These are phyloP conservation scores for Cryptococcus wingfieldii DNA, from an alignment of 1,284 basidiomycete genomes.

Conservation along the genomic window DNA sequence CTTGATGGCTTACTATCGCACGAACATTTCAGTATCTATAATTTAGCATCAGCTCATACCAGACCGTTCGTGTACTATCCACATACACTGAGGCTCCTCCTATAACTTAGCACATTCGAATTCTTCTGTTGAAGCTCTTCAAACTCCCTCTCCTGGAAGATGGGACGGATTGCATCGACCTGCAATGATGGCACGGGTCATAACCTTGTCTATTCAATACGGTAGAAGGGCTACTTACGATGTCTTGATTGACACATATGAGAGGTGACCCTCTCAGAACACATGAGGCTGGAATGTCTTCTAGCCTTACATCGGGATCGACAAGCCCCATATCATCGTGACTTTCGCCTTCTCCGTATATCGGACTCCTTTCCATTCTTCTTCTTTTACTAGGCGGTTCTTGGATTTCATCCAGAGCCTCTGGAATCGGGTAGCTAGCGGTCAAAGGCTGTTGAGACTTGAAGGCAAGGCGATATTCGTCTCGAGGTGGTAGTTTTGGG, in stretches of 20 bases:
- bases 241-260: slow-evolving; percentile 45
- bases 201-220: not conserved
- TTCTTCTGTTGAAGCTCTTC: slow-evolving; percentile 46
- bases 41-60: not conserved
- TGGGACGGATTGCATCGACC: slow-evolving; percentile 47
- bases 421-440: not conserved
- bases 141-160: slow-evolving; percentile 44
- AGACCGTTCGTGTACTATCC: not conserved
- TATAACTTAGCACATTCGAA: slow-evolving; percentile 45
- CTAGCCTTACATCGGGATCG: slow-evolving; percentile 26
- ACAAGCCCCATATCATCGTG: slow-evolving; percentile 30
- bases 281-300: slow-evolving; percentile 37
- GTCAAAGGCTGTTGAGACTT: not conserved
- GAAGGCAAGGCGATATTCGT: slow-evolving; percentile 3
- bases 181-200: not conserved
- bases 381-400: not conserved
- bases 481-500: slow-evolving; percentile 10
- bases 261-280: slow-evolving; percentile 39
- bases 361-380: not conserved
- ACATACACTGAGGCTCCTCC: slow-evolving; percentile 46
- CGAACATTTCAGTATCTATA: slow-evolving; percentile 40
- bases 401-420: not conserved
- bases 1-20: not conserved
- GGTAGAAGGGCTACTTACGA: slow-evolving; percentile 19
- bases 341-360: not conserved